Conservation (phyloP, 768 basidiomycete species). For the Boletus pseudo-olivaceus region DNA sequence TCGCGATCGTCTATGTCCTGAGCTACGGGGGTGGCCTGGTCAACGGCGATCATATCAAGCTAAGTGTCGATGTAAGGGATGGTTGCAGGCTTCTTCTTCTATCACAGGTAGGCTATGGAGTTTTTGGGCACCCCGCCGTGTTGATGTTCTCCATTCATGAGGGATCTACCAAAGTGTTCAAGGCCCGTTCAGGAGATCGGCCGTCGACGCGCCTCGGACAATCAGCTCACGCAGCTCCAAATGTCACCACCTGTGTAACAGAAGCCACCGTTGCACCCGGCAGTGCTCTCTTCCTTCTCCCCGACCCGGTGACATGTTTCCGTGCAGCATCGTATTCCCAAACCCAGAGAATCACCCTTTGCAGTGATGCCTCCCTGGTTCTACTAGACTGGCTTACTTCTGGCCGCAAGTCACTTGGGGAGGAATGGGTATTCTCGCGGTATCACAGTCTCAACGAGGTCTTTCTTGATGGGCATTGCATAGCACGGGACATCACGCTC, state of each 20-base stretch:
- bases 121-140: not conserved
- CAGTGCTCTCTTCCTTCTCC: constrained; percentile 74
- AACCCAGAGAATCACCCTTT: constrained; percentile 72
- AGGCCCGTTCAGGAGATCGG: constrained; percentile 61
- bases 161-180: constrained; percentile 97
- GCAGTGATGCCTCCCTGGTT: constrained; percentile 56
- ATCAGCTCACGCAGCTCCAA: constrained; percentile 3
- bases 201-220: constrained; percentile 40
- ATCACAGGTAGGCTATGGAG: constrained; percentile 65
- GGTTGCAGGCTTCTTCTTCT: constrained; percentile 65
- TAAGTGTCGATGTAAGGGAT: constrained; percentile 58
- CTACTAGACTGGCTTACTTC: constrained; percentile 92
- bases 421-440: constrained; percentile 85
- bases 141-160: constrained; percentile 27
- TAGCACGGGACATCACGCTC: constrained; percentile 76
- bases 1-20: constrained; percentile 74
- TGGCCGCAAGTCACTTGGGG: constrained; percentile 76
- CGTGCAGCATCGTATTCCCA: constrained; percentile 79
- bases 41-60: constrained; percentile 69
- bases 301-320: constrained; percentile 94
- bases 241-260: constrained; percentile 60
- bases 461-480: constrained; percentile 55
- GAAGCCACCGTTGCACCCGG: constrained; percentile 49
- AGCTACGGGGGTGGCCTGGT: constrained; percentile 93
- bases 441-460: constrained; percentile 89